A percentile compares a stretch with the other conserved stretches of the same genome.
Evolutionary conservation across 148 eudicot species (phyloP).

Genomic region (Cornus controversa): DNA sequence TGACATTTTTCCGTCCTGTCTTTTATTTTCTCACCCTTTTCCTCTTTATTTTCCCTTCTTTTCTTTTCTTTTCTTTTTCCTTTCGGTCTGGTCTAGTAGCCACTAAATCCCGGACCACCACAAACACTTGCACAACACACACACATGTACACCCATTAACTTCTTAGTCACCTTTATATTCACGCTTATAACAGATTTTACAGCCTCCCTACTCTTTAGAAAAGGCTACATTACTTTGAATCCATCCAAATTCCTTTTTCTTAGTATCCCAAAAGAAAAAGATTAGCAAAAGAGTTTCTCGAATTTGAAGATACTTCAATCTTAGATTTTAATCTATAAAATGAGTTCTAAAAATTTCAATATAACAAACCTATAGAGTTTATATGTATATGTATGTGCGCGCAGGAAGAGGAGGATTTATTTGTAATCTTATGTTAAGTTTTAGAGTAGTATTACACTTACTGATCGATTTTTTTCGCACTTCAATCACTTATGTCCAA

Average conservation of each 20-base stretch:
- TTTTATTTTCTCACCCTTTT: constrained; percentile 17
- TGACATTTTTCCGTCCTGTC: constrained; percentile 30
- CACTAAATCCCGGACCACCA: constrained; percentile 51
- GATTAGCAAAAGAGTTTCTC: constrained; percentile 17
- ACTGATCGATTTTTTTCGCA: too few species aligned
- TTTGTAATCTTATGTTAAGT: too few species aligned
- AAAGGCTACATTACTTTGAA: constrained; percentile 26
- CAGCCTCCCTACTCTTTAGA: constrained; percentile 23
- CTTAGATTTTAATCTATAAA: not conserved
- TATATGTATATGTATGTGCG: too few species aligned
- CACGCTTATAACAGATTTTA: constrained; percentile 41
- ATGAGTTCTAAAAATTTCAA: not conserved
- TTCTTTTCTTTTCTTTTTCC: constrained; percentile 13
- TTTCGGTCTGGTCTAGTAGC: constrained; percentile 15
- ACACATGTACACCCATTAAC: too few species aligned
- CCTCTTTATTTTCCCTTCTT: constrained; percentile 7
- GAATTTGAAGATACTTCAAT: constrained; percentile 7
- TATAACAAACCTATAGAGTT: too few species aligned
- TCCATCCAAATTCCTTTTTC: constrained; percentile 7
- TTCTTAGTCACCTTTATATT: constrained; percentile 28
- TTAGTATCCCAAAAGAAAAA: not conserved
- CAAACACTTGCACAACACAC: not conserved
- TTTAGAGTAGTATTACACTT: too few species aligned
- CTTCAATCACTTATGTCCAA: too few species aligned
- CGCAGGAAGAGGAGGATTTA: too few species aligned